Conservation (phyloP, 129 eudicot species). For the Oenanthe sinensis region DNA sequence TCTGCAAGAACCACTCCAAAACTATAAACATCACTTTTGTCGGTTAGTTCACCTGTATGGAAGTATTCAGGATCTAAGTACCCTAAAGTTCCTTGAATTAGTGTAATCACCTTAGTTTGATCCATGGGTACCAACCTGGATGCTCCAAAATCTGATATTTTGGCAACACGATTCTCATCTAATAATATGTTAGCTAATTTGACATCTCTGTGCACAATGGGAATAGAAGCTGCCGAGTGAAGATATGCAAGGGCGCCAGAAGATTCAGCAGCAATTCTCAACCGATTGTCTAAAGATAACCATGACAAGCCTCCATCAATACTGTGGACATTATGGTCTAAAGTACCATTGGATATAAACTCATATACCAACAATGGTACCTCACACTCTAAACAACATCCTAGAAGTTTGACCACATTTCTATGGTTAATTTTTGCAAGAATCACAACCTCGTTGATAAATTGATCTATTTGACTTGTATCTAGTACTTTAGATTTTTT, state of each 20-base stretch:
- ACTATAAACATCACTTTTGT: constrained; percentile 45
- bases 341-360: constrained; percentile 26
- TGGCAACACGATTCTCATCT: constrained; percentile 41
- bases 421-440: constrained; percentile 40
- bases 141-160: constrained; percentile 46
- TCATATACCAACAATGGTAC: constrained; percentile 47
- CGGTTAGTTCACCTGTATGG: constrained; percentile 33
- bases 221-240: constrained; percentile 40
- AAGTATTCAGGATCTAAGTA: constrained; percentile 51
- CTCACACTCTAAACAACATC: constrained; percentile 48
- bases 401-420: constrained; percentile 42
- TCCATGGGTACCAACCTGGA: constrained; percentile 40
- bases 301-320: constrained; percentile 22
- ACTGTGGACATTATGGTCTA: constrained; percentile 24
- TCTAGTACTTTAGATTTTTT: constrained; percentile 36
- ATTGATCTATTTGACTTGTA: constrained; percentile 40
- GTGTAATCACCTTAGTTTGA: constrained; percentile 36
- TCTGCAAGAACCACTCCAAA: constrained; percentile 42
- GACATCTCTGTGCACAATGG: constrained; percentile 48
- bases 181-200: constrained; percentile 47
- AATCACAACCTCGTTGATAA: constrained; percentile 46
- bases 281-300: constrained; percentile 42
- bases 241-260: constrained; percentile 57
- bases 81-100: constrained; percentile 45
- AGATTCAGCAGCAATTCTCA: constrained; percentile 45